Conservation (phyloP, 78 protist genomes). For the Cyanophora paradoxa region DNA sequence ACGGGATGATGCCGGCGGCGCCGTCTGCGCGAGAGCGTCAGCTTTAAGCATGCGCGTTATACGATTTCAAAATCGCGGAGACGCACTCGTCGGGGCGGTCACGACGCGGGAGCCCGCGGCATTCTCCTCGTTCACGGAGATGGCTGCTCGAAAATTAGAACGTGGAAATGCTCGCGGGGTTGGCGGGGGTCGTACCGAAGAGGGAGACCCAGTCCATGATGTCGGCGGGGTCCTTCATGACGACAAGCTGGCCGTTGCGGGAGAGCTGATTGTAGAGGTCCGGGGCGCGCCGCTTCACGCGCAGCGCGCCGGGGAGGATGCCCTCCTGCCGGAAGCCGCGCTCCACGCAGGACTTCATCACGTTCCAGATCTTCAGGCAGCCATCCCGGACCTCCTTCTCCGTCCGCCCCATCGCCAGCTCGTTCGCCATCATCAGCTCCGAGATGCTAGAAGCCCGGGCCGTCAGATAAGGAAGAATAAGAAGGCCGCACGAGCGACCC, state of each 20-base stretch:
- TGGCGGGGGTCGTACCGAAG: no score
- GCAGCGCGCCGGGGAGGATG: background rate
- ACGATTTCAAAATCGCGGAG: no score
- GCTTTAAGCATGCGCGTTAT: no score
- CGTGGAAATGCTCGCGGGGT: background rate
- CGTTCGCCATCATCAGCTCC: background rate
- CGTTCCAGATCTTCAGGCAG: background rate
- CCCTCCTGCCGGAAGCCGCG: background rate
- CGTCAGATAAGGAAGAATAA: no score
- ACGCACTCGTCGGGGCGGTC: conserved; percentile 59
- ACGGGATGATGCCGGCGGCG: conserved; percentile 47
- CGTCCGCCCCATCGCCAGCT: background rate
- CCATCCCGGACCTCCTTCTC: background rate
- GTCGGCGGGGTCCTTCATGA: background rate
- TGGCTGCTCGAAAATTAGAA: background rate
- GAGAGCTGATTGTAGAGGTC: background rate
- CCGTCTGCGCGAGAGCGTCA: no score
- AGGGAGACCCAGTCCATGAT: background rate
- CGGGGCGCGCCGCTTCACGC: background rate
- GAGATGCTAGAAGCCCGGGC: no score
- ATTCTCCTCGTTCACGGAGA: conserved; percentile 49
- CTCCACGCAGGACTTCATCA: background rate
- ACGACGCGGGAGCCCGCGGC: conserved; percentile 38
- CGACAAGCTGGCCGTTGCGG: no score
- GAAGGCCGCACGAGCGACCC: no score